Percentiles rank a stretch among this genome's conserved stretches.
phyloP scores from a whole-genome alignment of 192 early-diverging fungal species.

The Dissophora ornata region DNA sequence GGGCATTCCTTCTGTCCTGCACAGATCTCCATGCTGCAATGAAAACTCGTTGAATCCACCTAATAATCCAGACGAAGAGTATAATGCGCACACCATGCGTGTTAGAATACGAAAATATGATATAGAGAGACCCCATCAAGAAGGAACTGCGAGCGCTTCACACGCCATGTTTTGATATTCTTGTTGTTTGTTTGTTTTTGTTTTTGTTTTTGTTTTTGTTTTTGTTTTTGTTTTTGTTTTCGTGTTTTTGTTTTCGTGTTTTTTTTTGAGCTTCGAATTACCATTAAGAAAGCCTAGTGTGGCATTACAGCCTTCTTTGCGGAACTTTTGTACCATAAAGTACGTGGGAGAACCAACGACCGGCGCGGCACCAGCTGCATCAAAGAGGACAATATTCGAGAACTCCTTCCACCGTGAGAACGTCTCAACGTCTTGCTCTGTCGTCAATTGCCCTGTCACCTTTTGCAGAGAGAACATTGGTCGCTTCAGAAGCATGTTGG shows the following conservation, averaged over 20 bases:
- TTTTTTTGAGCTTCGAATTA: conserved; percentile 26
- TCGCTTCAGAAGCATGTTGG: conserved; percentile 80
- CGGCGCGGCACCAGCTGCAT: conserved; percentile 62
- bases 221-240: no score
- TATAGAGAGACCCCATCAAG: no score
- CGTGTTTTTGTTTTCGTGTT: no score
- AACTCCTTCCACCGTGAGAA: conserved; percentile 65
- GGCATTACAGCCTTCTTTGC: conserved; percentile 61
- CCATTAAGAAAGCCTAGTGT: conserved; percentile 59
- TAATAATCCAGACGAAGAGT: conserved; percentile 11
- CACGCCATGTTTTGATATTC: no score
- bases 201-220: no score
- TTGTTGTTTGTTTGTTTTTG: no score
- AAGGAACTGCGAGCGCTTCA: no score
- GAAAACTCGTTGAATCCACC: conserved; percentile 64
- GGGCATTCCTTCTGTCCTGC: conserved; percentile 24
- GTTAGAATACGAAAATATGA: no score
- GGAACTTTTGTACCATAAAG: conserved; percentile 71
- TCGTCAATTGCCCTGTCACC: conserved; percentile 66
- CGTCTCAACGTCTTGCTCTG: conserved; percentile 60
- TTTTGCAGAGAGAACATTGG: conserved; percentile 71
- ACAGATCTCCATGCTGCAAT: conserved; percentile 27
- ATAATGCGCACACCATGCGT: background rate
- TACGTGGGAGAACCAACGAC: conserved; percentile 62
- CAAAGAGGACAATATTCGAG: conserved; percentile 76